phyloP scores from a whole-genome alignment of 2,329 filamentous ascomycete genomes.

The Penicillium sclerotiorum region DNA sequence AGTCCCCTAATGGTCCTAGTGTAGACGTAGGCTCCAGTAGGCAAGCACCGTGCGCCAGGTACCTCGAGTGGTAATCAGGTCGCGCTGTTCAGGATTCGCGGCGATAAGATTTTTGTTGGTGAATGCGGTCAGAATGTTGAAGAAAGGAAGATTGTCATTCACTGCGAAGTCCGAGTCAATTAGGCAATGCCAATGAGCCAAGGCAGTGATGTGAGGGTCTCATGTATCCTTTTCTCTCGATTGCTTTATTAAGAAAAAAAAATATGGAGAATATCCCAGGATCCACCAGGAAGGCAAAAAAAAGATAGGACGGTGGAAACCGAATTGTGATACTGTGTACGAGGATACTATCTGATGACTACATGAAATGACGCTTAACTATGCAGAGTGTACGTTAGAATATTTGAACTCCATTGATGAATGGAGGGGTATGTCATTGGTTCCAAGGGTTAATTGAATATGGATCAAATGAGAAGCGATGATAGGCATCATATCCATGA shows the following conservation, averaged over 20 bases:
- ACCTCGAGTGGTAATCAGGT: not conserved
- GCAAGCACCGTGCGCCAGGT: not conserved
- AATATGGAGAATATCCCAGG: conserved; percentile 2
- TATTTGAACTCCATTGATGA: not conserved
- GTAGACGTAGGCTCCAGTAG: conserved; percentile 13
- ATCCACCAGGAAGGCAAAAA: not conserved
- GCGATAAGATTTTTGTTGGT: not conserved
- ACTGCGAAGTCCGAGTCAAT: not conserved
- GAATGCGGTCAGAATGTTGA: too few relatives aligned
- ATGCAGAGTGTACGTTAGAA: not conserved
- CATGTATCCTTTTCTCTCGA: not conserved
- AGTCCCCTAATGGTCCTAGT: conserved; percentile 14
- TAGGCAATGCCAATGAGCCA: not conserved
- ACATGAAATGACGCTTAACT: not conserved
- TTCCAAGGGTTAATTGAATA: not conserved
- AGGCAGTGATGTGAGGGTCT: not conserved
- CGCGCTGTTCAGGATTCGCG: too few relatives aligned
- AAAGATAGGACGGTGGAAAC: not conserved
- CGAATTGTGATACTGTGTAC: too few relatives aligned
- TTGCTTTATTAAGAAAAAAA: conserved; percentile 3
- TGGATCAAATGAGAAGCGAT: not conserved
- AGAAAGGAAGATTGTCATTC: not conserved
- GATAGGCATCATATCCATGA: not conserved
- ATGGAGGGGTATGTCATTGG: not conserved
- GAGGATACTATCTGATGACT: not conserved